A percentile compares a stretch with the other conserved stretches of the same genome.
Evolutionary conservation across 371 early-diverging fungal species (phyloP).

Genomic region (Apophysomyces trapeziformis): DNA sequence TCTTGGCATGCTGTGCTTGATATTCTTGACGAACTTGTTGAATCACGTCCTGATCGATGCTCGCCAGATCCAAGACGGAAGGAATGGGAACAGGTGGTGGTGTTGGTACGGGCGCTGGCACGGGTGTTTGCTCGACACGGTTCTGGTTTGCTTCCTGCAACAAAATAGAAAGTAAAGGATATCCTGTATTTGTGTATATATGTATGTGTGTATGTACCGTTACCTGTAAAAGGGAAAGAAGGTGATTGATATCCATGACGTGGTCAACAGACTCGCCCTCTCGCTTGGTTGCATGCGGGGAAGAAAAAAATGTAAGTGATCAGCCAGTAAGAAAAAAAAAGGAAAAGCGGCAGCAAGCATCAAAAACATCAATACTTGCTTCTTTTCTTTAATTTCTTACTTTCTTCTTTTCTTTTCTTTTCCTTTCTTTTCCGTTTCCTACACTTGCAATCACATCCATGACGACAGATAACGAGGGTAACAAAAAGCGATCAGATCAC

Average conservation of each 20-base stretch:
- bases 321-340: slow-evolving; percentile 12
- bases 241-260: slow-evolving; percentile 21
- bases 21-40: slow-evolving; percentile 47
- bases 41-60: slow-evolving; percentile 40
- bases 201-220: not conserved
- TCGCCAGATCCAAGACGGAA: slow-evolving; percentile 28
- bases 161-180: no score
- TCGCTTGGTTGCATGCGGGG: not conserved
- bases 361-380: not conserved
- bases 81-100: slow-evolving; percentile 14
- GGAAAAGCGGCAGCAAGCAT: not conserved
- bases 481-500: not conserved
- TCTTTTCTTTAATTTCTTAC: slow-evolving; percentile 5
- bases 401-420: not conserved
- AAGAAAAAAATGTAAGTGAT: slow-evolving; percentile 5
- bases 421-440: not conserved
- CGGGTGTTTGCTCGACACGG: not conserved
- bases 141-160: slow-evolving; percentile 2
- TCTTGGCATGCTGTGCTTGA: slow-evolving; percentile 17
- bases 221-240: slow-evolving; percentile 25
- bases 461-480: not conserved
- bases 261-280: not conserved
- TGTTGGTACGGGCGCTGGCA: not conserved
- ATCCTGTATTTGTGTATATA: not conserved
- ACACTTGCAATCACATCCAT: not conserved